A percentile compares a stretch with the other conserved stretches of the same genome.
Evolutionary conservation across 192 early-diverging fungal genomes (phyloP).

Genomic region (Irineochytrium annulatum): DNA sequence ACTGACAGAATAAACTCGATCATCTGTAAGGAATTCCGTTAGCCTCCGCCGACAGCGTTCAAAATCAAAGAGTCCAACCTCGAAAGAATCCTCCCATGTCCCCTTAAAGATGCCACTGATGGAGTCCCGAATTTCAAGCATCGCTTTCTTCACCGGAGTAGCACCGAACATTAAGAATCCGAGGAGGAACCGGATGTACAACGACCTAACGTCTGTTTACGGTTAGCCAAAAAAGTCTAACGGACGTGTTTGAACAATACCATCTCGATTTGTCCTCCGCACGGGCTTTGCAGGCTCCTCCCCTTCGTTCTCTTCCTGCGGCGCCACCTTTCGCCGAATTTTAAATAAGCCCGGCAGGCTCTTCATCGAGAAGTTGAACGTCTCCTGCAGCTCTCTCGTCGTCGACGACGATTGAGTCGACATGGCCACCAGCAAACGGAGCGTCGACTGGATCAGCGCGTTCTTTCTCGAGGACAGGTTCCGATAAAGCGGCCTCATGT

Average conservation of each 20-base stretch:
- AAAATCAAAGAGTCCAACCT: conserved; percentile 36
- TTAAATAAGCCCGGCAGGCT: conserved; percentile 9
- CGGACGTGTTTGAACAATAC: too few relatives aligned
- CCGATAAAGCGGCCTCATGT: conserved; percentile 63
- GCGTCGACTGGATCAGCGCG: conserved; percentile 56
- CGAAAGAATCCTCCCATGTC: conserved; percentile 59
- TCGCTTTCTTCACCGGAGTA: conserved; percentile 58
- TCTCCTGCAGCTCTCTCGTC: conserved; percentile 61
- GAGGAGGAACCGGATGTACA: conserved; percentile 74
- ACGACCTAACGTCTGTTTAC: conserved; percentile 58
- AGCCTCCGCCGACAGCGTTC: neutral
- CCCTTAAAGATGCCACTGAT: conserved; percentile 66
- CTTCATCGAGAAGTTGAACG: conserved; percentile 73
- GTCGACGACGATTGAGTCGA: conserved; percentile 51
- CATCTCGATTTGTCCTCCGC: too few relatives aligned
- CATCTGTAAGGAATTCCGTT: conserved; percentile 20
- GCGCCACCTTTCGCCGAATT: conserved; percentile 28
- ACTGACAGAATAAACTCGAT: conserved; percentile 56
- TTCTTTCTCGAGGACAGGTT: conserved; percentile 57
- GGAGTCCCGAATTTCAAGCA: conserved; percentile 72
- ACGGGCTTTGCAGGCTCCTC: neutral
- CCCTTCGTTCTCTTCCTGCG: conserved; percentile 1
- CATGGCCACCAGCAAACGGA: conserved; percentile 61
- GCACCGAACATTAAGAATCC: conserved; percentile 73
- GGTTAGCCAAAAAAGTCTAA: too few relatives aligned